Evolutionary conservation across 495 filamentous ascomycete species (phyloP).

Genomic region (Massariosphaeria phaeospora): DNA sequence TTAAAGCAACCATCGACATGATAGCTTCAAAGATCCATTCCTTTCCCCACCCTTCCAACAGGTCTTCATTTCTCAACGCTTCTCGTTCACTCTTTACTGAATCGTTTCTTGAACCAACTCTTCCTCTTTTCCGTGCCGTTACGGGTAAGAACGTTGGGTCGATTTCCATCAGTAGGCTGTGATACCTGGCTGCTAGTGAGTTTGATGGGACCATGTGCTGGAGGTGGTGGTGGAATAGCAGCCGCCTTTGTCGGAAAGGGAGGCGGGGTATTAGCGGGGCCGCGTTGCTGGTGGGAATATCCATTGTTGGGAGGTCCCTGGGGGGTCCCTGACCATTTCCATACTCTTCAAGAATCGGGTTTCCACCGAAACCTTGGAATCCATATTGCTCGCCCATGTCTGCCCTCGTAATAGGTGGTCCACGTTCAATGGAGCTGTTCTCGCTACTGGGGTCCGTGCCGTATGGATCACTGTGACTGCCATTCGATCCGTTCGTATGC

Average conservation of each 20-base stretch:
- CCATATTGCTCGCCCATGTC: constrained; percentile 54
- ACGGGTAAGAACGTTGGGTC: constrained; percentile 19
- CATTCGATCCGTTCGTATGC: constrained; percentile 64
- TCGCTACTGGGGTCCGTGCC: constrained; percentile 85
- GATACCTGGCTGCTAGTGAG: neutral
- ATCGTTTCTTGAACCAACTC: constrained; percentile 80
- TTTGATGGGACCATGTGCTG: constrained; percentile 7
- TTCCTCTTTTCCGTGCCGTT: constrained; percentile 62
- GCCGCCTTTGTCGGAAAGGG: constrained; percentile 21
- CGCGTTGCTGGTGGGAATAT: constrained; percentile 13
- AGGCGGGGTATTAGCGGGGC: constrained; percentile 5
- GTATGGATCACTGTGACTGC: constrained; percentile 65
- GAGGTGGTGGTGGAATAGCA: neutral
- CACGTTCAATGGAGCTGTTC: constrained; percentile 80
- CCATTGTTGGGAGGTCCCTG: constrained; percentile 19
- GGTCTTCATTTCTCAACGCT: neutral
- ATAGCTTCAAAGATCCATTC: neutral
- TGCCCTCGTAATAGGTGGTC: constrained; percentile 46
- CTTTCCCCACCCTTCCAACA: neutral
- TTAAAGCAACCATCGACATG: constrained; percentile 14
- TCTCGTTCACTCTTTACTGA: constrained; percentile 59
- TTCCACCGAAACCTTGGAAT: constrained; percentile 48
- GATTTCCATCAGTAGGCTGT: neutral
- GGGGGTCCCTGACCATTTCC: constrained; percentile 33
- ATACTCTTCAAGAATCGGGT: constrained; percentile 41